Conservation (phyloP, 2,329 filamentous ascomycete genomes). For the Rhexocercosporidium sp. region DNA sequence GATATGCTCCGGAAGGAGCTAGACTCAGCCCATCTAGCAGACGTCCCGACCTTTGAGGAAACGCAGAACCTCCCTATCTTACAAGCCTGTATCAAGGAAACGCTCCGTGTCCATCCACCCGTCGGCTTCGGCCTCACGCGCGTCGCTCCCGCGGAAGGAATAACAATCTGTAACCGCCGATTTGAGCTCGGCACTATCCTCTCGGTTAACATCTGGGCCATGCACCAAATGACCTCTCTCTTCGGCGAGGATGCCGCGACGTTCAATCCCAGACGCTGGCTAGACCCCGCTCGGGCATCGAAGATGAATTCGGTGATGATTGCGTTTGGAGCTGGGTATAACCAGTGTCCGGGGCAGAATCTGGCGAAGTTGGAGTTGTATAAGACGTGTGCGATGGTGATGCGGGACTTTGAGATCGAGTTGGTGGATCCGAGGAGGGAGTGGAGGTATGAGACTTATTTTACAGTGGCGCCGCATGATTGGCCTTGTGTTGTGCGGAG, state of each 20-base stretch:
- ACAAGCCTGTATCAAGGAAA: conserved; percentile 47
- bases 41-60: conserved; percentile 36
- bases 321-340: conserved; percentile 46
- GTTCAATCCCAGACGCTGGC: conserved; percentile 45
- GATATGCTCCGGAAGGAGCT: conserved; percentile 34
- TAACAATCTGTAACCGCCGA: conserved; percentile 41
- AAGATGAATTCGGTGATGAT: conserved; percentile 38
- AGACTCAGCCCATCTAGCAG: conserved; percentile 30
- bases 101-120: conserved; percentile 44
- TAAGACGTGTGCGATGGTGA: conserved; percentile 43
- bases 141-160: conserved; percentile 39
- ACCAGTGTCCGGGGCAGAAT: conserved; percentile 44
- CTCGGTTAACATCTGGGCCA: conserved; percentile 44
- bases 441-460: conserved; percentile 44
- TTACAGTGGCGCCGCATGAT: conserved; percentile 40
- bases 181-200: conserved; percentile 42
- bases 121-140: conserved; percentile 38
- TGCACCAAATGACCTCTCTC: conserved; percentile 40
- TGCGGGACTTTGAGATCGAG: conserved; percentile 44
- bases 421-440: conserved; percentile 37
- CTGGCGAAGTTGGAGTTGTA: conserved; percentile 45
- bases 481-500: conserved; percentile 34
- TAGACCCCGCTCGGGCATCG: conserved; percentile 31
- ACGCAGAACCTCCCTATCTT: conserved; percentile 43
- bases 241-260: conserved; percentile 42